These are phyloP conservation scores for Protoeuglena noctilucae DNA, from an alignment of 139 green algal species.

Conservation along the genomic window DNA sequence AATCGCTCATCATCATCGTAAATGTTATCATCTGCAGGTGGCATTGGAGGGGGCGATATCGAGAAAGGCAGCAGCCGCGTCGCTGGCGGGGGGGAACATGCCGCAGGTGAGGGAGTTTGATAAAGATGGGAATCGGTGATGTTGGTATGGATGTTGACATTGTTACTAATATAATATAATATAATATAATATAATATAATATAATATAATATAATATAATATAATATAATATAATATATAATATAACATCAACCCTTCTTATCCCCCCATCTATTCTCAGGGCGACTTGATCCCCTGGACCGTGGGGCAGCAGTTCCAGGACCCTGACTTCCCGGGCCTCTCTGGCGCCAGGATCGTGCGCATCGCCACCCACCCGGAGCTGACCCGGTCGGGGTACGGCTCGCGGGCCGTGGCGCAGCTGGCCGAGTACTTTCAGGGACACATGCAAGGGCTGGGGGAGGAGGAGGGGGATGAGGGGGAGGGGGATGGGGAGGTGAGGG, in stretches of 20 bases:
- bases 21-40: slow-evolving; percentile 41
- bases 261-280: slow-evolving; percentile 14
- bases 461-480: neutral
- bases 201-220: too few relatives aligned
- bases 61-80: slow-evolving; percentile 36
- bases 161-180: too few relatives aligned
- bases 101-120: slow-evolving; percentile 41
- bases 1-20: too few relatives aligned
- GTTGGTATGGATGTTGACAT: too few relatives aligned
- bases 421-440: slow-evolving; percentile 42
- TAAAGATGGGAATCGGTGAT: too few relatives aligned
- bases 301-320: slow-evolving; percentile 60
- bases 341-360: slow-evolving; percentile 82
- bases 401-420: slow-evolving; percentile 47
- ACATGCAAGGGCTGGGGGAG: slow-evolving; percentile 13
- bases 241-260: too few relatives aligned
- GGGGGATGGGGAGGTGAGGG: neutral
- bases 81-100: slow-evolving; percentile 61
- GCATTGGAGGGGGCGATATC: slow-evolving; percentile 81
- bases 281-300: slow-evolving; percentile 98
- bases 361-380: slow-evolving; percentile 84
- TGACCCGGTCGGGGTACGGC: slow-evolving; percentile 73
- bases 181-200: too few relatives aligned
- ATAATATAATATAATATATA: too few relatives aligned
- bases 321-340: slow-evolving; percentile 77